phyloP scores from a whole-genome alignment of 352 stramenopile genomes.

The Aphanomyces invadans region DNA sequence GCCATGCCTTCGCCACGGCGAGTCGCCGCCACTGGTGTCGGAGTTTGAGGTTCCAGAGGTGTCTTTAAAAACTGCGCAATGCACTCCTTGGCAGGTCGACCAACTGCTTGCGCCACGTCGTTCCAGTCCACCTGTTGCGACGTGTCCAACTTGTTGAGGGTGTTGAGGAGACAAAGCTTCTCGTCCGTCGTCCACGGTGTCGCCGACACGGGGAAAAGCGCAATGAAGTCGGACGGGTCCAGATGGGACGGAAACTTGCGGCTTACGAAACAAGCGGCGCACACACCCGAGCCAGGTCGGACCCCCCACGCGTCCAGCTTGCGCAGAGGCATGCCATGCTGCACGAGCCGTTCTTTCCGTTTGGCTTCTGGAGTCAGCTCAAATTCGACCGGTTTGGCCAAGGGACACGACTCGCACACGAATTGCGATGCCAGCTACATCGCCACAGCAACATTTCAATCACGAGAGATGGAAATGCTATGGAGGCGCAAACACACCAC shows the following conservation, averaged over 20 bases:
- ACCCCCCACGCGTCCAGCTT: conserved; percentile 26
- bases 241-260: conserved; percentile 55
- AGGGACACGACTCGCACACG: conserved; percentile 49
- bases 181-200: conserved; percentile 42
- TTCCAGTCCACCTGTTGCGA: conserved; percentile 65
- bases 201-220: conserved; percentile 28
- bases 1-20: not conserved
- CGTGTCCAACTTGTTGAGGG: conserved; percentile 36
- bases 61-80: conserved; percentile 71
- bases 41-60: conserved; percentile 38
- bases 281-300: conserved; percentile 53
- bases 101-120: conserved; percentile 54
- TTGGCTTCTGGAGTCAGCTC: conserved; percentile 55
- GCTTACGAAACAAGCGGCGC: conserved; percentile 54
- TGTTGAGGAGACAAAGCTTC: conserved; percentile 42
- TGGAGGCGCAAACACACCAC: too few species aligned
- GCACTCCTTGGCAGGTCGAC: conserved; percentile 67
- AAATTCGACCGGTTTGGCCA: conserved; percentile 34
- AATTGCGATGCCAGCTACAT: not conserved
- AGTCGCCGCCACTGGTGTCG: not conserved
- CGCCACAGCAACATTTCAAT: not conserved
- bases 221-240: conserved; percentile 48
- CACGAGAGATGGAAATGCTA: too few species aligned
- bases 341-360: conserved; percentile 30
- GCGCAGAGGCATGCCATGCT: conserved; percentile 11